These are phyloP conservation scores for Bothriochloa decipiens DNA, from an alignment of 176 grass and related monocot genomes.

Conservation along the genomic window DNA sequence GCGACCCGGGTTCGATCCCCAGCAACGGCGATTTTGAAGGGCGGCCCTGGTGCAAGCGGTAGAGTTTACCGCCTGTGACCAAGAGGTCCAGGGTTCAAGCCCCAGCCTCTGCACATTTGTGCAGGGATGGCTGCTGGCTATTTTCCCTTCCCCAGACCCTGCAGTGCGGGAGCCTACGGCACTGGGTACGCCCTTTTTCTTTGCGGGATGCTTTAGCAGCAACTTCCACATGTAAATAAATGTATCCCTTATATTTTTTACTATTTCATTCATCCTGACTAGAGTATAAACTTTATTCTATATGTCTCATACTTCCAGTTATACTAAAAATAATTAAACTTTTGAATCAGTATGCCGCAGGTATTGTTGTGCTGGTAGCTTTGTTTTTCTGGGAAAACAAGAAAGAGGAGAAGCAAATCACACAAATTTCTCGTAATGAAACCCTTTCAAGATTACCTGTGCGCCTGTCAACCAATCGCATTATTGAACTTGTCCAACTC, in stretches of 20 bases:
- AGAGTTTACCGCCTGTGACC: too few relatives aligned
- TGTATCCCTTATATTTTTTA: neutral
- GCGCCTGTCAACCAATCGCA: conserved; percentile 81
- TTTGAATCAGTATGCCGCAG: conserved; percentile 87
- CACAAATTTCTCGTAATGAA: conserved; percentile 90
- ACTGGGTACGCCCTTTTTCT: too few relatives aligned
- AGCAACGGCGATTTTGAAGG: too few relatives aligned
- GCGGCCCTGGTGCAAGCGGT: too few relatives aligned
- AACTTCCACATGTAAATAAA: conserved; percentile 4
- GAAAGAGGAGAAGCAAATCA: conserved; percentile 93
- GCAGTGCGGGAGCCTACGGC: too few relatives aligned
- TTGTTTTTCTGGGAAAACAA: conserved; percentile 96
- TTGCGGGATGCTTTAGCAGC: neutral
- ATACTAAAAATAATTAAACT: conserved; percentile 61
- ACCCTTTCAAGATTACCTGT: conserved; percentile 91
- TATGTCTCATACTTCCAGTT: neutral
- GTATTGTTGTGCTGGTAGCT: conserved; percentile 87
- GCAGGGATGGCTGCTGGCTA: too few relatives aligned
- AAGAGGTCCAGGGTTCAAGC: too few relatives aligned
- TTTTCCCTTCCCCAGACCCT: too few relatives aligned
- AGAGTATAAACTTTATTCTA: neutral
- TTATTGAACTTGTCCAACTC: conserved; percentile 87
- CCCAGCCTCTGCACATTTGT: too few relatives aligned
- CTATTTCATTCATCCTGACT: conserved; percentile 8
- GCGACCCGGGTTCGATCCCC: too few relatives aligned